Evolutionary conservation across 148 eudicot species (phyloP), one percentile per base, ranked within the genome.

Genomic region (Rheum nobile): DNA sequence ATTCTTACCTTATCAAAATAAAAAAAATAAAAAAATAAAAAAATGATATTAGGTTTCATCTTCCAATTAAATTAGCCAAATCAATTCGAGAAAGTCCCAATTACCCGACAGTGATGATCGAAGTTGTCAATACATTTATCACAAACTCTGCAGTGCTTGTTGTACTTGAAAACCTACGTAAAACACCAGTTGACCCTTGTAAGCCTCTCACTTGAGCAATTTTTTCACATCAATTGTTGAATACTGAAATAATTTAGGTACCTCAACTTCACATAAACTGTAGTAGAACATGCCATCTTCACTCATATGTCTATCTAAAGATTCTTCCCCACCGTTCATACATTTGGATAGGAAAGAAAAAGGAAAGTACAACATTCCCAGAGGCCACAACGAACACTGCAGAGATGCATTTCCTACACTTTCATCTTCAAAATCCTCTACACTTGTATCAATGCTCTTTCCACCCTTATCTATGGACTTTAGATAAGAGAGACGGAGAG

Each of bases 141-240:
- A 74, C 99, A 95, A 68, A 95, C 99, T 87, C 99, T 87, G 54
- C 99, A 95, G 81, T 95, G 99, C 80, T 95, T 95, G 88, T 97
- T 95, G 84, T 91, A 91, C 91, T 88, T 95, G 86, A 81, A 95
- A 79, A 95, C 97, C 99, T 95, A 79, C 82, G 82, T 71, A 34
- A 71, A 72, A 35, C 67, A 84, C 42, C 47, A 74, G 29, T n/a
- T 48, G 31, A 61, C 77, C 55, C 71, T 74, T 14, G 34, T 72
- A 57, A 35, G 44, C 41, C 29, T 17, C 6, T 9, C 65, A 35
- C 38, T 12, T 26, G 34, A 73, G 29, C 1, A 7, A 21, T 1
- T 57, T 57, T 57, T 19, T n/a, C n/a, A n/a, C n/a, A n/a, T n/a
- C n/a, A n/a, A n/a, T n/a, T n/a, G n/a, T n/a, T n/a, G n/a, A n/a